A percentile compares a stretch with the other conserved stretches of the same genome.
These are phyloP conservation scores for Cairneyella variabilis DNA, from an alignment of 495 filamentous ascomycete species.

Conservation along the genomic window DNA sequence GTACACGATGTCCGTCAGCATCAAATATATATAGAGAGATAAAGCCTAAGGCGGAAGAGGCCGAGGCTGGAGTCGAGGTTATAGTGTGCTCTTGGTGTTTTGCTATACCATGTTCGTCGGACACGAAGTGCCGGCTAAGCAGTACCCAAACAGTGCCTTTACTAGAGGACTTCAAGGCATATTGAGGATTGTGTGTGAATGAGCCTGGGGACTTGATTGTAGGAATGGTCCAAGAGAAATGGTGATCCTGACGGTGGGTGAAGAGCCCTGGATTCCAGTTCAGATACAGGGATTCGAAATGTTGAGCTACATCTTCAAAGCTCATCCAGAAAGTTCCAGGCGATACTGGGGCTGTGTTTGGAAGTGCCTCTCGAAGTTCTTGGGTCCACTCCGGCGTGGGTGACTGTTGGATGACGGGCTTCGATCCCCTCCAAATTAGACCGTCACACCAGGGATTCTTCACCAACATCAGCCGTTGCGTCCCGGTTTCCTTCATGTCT, in stretches of 20 bases:
- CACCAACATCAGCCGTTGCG: slow-evolving; percentile 66
- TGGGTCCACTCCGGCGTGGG: slow-evolving; percentile 7
- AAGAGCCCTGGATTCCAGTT: slow-evolving; percentile 97
- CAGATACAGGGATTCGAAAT: slow-evolving; percentile 92
- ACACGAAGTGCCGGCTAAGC: slow-evolving; percentile 75
- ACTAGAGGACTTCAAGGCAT: slow-evolving; percentile 53
- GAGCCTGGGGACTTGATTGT: slow-evolving; percentile 53
- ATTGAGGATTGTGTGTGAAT: slow-evolving; percentile 82
- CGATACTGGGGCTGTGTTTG: slow-evolving; percentile 8
- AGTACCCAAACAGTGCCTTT: slow-evolving; percentile 76
- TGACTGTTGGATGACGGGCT: not conserved
- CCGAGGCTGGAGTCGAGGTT: too few relatives aligned
- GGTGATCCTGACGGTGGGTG: slow-evolving; percentile 72
- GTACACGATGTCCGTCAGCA: slow-evolving; percentile 67
- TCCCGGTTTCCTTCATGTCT: slow-evolving; percentile 64
- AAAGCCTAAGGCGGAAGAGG: slow-evolving; percentile 58
- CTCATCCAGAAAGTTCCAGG: slow-evolving; percentile 92
- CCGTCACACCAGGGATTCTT: slow-evolving; percentile 97
- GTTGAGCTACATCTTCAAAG: slow-evolving; percentile 75
- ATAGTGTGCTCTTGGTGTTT: slow-evolving; percentile 29
- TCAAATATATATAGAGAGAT: slow-evolving; percentile 83
- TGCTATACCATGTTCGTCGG: slow-evolving; percentile 40
- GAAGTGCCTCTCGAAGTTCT: slow-evolving; percentile 15
- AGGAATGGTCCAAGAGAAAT: slow-evolving; percentile 82
- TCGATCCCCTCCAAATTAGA: slow-evolving; percentile 56